phyloP scores from a whole-genome alignment of 202 grass and related monocot genomes.

The Schoenoplectus tabernaemontani region DNA sequence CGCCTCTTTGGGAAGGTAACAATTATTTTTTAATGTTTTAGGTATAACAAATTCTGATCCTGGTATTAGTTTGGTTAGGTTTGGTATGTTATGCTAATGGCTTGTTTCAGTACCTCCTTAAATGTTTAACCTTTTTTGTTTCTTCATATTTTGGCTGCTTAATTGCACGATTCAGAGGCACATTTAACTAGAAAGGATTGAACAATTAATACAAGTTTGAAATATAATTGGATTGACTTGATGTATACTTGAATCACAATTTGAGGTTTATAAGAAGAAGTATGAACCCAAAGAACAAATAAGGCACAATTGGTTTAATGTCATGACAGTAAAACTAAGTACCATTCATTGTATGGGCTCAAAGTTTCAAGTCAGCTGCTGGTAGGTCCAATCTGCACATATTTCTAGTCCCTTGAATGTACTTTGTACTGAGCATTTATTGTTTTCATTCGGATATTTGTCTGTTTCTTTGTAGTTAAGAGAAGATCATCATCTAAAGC shows the following conservation, averaged over 20 bases:
- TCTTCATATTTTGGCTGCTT: not conserved
- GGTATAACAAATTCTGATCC: not conserved
- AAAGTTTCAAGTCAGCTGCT: not conserved
- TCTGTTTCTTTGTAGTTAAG: conserved; percentile 50
- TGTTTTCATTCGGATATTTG: conserved; percentile 2
- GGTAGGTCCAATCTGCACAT: conserved; percentile 21
- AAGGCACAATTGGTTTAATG: not conserved
- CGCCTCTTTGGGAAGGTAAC: conserved; percentile 78
- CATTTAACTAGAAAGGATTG: not conserved
- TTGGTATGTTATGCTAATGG: not conserved
- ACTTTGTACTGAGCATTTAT: not conserved
- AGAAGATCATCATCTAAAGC: conserved; percentile 96
- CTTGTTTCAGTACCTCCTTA: not conserved
- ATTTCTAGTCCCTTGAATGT: conserved; percentile 15
- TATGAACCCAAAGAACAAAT: not conserved
- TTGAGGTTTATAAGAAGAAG: not conserved
- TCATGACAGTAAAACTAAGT: not conserved
- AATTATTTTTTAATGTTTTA: not conserved
- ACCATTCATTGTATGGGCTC: not conserved
- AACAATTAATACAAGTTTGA: not conserved
- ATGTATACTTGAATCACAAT: not conserved
- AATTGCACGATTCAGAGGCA: not conserved
- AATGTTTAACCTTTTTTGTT: not conserved
- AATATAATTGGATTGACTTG: not conserved
- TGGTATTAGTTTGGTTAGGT: not conserved